These are phyloP conservation scores for Eutrema yunnanense DNA, from an alignment of 345 rosid genomes.

Conservation along the genomic window DNA sequence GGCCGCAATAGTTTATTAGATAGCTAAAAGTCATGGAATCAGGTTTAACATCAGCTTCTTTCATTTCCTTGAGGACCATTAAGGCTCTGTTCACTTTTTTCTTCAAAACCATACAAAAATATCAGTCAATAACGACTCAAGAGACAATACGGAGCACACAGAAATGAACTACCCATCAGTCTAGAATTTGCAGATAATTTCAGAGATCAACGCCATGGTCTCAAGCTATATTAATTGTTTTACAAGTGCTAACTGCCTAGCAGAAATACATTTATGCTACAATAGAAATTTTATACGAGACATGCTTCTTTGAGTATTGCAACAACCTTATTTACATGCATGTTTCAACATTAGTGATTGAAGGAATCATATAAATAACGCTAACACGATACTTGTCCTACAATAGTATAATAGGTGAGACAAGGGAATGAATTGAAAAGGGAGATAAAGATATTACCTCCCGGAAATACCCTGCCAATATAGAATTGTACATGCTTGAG, in stretches of 20 bases:
- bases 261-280: not conserved
- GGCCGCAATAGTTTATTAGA: constrained; percentile 48
- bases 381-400: not conserved
- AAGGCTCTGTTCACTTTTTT: constrained; percentile 48
- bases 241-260: not conserved
- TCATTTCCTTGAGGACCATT: constrained; percentile 64
- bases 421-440: not conserved
- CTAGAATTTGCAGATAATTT: not conserved
- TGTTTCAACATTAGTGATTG: not conserved
- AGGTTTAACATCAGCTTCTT: constrained; percentile 55
- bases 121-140: not conserved
- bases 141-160: not conserved
- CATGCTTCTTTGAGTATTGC: not conserved
- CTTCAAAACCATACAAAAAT: constrained; percentile 38
- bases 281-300: not conserved
- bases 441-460: constrained; percentile 41
- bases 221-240: not conserved
- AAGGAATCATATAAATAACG: not conserved
- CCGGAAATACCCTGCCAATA: constrained; percentile 74
- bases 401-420: not conserved
- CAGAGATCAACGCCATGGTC: not conserved
- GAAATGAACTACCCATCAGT: not conserved
- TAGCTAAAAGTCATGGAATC: constrained; percentile 62
- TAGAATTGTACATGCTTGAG: constrained; percentile 62
- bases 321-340: not conserved